Conservation (phyloP, 148 eudicot genomes). For the Polygonum maritimum region DNA sequence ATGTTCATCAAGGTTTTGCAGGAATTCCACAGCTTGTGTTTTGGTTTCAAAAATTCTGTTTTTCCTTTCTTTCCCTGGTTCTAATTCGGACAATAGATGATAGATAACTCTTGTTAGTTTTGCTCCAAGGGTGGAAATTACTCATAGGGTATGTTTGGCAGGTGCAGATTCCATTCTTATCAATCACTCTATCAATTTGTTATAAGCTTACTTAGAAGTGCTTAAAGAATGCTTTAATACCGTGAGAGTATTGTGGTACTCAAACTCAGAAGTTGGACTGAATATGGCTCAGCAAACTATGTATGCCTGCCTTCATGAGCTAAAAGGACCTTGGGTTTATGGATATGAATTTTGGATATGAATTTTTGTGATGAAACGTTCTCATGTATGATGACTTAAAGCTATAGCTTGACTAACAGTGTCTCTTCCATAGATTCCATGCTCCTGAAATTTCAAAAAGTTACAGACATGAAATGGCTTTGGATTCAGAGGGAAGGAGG, state of each 20-base stretch:
- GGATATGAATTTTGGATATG: not conserved
- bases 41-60: not conserved
- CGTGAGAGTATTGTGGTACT: not conserved
- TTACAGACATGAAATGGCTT: slow-evolving; percentile 69
- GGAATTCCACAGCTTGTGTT: not conserved
- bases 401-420: not conserved
- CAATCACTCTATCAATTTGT: not conserved
- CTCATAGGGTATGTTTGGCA: not conserved
- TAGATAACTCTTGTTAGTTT: not conserved
- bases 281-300: not conserved
- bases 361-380: not conserved
- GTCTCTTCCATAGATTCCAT: slow-evolving; percentile 40
- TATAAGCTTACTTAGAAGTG: not conserved
- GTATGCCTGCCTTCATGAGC: not conserved
- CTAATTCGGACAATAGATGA: not conserved
- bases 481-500: slow-evolving; percentile 76
- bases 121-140: not conserved
- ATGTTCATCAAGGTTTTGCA: not conserved
- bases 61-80: not conserved
- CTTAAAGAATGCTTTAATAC: not conserved
- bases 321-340: not conserved
- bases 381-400: not conserved
- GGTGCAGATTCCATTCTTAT: not conserved
- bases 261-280: not conserved
- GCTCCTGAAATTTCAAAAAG: slow-evolving; percentile 21